A percentile compares a stretch with the other conserved stretches of the same genome.
Evolutionary conservation across 176 grass and related monocot species (phyloP).

Genomic region (Oryza australiensis): DNA sequence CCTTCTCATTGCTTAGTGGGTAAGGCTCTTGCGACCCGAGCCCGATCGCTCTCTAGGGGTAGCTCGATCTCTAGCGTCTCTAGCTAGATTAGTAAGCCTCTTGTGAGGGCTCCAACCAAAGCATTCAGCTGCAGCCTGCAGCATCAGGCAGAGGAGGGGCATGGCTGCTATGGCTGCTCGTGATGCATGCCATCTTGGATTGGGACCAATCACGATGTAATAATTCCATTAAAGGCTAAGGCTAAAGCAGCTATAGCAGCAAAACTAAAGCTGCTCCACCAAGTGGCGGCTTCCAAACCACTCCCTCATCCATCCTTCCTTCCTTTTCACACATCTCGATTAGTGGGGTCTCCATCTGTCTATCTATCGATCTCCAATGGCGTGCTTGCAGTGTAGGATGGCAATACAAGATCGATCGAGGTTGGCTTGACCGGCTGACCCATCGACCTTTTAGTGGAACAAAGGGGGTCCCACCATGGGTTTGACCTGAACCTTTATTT

Average conservation of each 20-base stretch:
- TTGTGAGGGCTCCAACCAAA: not conserved
- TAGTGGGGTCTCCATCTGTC: not conserved
- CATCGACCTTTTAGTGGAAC: not conserved
- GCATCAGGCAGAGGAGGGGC: too few species aligned
- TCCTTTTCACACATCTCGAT: not conserved
- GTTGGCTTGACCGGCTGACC: not conserved
- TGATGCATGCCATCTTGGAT: not conserved
- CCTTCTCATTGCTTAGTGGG: constrained; percentile 34
- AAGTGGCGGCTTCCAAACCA: not conserved
- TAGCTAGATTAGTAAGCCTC: not conserved
- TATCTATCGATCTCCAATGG: not conserved
- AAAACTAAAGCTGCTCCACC: not conserved
- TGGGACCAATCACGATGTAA: constrained; percentile 5
- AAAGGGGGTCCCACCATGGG: not conserved
- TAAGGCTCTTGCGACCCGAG: constrained; percentile 10
- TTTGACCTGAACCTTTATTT: not conserved
- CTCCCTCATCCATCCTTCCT: not conserved
- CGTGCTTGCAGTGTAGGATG: not conserved
- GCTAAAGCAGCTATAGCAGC: not conserved
- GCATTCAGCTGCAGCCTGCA: not conserved
- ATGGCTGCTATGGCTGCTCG: not conserved
- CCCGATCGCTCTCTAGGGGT: not conserved
- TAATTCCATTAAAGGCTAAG: not conserved
- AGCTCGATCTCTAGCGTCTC: not conserved
- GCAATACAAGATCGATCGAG: not conserved